Evolutionary conservation across 495 filamentous ascomycete species (phyloP), one percentile per base, ranked within the genome.

Genomic region (Cladorrhinum samala): DNA sequence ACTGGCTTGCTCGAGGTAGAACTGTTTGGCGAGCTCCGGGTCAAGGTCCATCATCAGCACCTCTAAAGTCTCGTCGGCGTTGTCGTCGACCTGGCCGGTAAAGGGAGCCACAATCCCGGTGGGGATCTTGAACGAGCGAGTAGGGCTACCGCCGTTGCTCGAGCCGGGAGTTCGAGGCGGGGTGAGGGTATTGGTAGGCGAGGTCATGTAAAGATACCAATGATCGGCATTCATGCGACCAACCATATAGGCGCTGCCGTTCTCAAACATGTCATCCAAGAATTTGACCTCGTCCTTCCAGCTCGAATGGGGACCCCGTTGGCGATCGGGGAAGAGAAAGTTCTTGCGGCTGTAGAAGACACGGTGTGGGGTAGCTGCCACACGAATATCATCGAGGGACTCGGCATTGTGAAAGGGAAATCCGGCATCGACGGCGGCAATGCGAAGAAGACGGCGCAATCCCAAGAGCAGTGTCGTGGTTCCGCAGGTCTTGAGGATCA

Each of bases 201-300:
- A 86, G 27, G 94, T 99, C 66, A 96, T 81, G 69, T 97, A 99
- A 37, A 99, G 75, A 64, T 97, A 97, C 94, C 94, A 99, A 63
- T 99, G 94, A 71, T 97, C 94, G 55, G 93, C 92, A 63, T 99
- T 99, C 91, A 97, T 96, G 70, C 95, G 96, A 58, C 94, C 94
- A 56, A 99, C 93, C 91, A 97, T 94, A 72, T 99, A 99, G 25
- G 94, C 94, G 69, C 92, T 97, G 39, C 94, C 94, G 51, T 88
- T 86, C 43, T 86, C 76, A 67, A 97, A 97, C 62, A 88, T 85
- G 61, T 83, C 81, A 72, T 99, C 94, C 54, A 99, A 77, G 55
- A 81, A 93, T 50, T 82, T 84, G 57, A 99, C 94, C 66, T 99
- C 94, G 60, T 96, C 83, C 58, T 89, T 84, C 94, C 94, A 99